A percentile compares a stretch with the other conserved stretches of the same genome.
These are phyloP conservation scores for Talaromyces stipitatus DNA, from an alignment of 495 filamentous ascomycete genomes.

Conservation along the genomic window DNA sequence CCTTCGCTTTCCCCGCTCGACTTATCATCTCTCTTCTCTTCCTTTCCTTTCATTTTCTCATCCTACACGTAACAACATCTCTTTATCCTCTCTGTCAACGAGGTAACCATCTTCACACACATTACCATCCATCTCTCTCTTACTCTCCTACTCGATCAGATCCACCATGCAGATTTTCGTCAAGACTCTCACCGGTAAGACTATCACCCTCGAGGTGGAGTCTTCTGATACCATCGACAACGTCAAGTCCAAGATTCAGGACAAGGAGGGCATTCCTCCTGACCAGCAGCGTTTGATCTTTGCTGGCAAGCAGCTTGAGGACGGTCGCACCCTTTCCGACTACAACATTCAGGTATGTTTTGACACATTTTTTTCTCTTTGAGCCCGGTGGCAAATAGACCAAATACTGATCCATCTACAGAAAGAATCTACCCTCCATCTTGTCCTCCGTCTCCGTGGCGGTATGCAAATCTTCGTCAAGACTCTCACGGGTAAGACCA, in stretches of 20 bases:
- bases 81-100: background rate
- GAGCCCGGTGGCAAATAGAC: background rate
- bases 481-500: conserved; percentile 86
- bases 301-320: conserved; percentile 95
- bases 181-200: conserved; percentile 82
- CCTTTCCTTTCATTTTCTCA: conserved; percentile 8
- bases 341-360: conserved; percentile 77
- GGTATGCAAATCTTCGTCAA: conserved; percentile 84
- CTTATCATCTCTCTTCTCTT: conserved; percentile 8
- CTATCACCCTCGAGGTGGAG: conserved; percentile 99
- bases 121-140: conserved; percentile 3
- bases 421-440: conserved; percentile 91
- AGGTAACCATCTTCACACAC: background rate
- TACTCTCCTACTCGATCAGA: background rate
- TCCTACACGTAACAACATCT: background rate
- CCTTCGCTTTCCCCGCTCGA: conserved; percentile 8
- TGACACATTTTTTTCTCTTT: background rate
- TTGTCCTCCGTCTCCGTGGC: conserved; percentile 95
- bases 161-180: conserved; percentile 92
- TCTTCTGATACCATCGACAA: conserved; percentile 98
- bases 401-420: background rate
- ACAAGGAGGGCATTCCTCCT: conserved; percentile 97
- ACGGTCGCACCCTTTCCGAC: conserved; percentile 91
- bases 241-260: conserved; percentile 97
- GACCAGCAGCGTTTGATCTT: conserved; percentile 99